phyloP scores from a whole-genome alignment of 495 filamentous ascomycete species.

The Neurospora cerealis region DNA sequence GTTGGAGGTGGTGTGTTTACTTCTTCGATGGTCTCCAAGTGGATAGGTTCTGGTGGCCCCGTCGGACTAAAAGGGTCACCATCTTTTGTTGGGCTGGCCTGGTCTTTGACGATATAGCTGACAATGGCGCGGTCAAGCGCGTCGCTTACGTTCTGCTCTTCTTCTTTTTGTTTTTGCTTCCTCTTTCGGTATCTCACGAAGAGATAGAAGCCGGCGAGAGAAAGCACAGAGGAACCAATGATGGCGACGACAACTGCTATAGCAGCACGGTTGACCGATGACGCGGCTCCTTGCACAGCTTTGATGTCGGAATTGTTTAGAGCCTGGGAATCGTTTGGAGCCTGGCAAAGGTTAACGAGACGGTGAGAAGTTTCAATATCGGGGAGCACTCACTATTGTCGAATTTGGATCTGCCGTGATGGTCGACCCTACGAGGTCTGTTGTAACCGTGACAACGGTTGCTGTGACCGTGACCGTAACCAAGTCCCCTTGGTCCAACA shows the following conservation, averaged over 20 bases:
- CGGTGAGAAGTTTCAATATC: neutral
- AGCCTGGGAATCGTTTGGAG: neutral
- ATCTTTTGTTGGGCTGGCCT: conserved; percentile 1
- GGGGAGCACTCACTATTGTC: conserved; percentile 2
- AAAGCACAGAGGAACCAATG: conserved; percentile 12
- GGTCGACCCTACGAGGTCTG: neutral
- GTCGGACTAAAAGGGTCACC: neutral
- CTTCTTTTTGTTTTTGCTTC: conserved; percentile 9
- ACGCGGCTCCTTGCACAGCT: neutral
- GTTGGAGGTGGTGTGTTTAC: neutral
- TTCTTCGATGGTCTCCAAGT: neutral
- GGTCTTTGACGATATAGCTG: conserved; percentile 21
- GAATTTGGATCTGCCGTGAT: neutral
- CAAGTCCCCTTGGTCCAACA: neutral
- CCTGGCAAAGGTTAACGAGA: neutral
- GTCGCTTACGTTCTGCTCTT: conserved; percentile 13
- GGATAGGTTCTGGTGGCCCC: neutral
- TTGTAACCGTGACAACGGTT: neutral
- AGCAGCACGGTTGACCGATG: conserved; percentile 6
- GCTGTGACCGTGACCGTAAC: neutral
- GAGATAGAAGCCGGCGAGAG: conserved; percentile 14
- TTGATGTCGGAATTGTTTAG: neutral
- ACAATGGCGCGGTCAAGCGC: conserved; percentile 21
- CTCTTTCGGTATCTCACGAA: conserved; percentile 9
- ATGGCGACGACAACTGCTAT: conserved; percentile 12